Percentiles rank a stretch among this genome's conserved stretches.
phyloP scores from a whole-genome alignment of 768 basidiomycete species.

The Suillus clintonianus region DNA sequence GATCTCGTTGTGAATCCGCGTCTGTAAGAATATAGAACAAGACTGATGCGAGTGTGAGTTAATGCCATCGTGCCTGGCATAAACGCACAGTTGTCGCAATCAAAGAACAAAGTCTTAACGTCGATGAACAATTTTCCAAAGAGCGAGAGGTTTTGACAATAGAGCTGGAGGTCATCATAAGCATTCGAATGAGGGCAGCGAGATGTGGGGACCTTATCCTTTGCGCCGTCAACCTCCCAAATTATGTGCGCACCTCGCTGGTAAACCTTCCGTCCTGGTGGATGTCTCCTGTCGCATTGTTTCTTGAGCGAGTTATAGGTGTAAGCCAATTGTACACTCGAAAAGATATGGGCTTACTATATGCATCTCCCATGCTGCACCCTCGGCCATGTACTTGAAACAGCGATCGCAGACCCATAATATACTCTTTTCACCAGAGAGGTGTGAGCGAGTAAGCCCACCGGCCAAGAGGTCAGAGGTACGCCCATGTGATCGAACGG shows the following conservation, averaged over 20 bases:
- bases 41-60: conserved; percentile 40
- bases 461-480: conserved; percentile 75
- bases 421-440: conserved; percentile 47
- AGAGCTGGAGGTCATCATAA: conserved; percentile 57
- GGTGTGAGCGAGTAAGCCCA: conserved; percentile 51
- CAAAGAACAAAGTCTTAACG: conserved; percentile 93
- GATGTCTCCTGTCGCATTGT: conserved; percentile 65
- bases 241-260: conserved; percentile 86
- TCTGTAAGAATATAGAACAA: conserved; percentile 93
- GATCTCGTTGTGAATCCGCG: conserved; percentile 73
- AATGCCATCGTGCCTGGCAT: background rate
- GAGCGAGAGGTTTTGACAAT: conserved; percentile 93
- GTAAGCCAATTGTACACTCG: conserved; percentile 15
- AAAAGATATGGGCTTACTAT: conserved; percentile 42
- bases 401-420: conserved; percentile 91
- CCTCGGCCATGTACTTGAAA: conserved; percentile 94
- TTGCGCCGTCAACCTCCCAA: conserved; percentile 93
- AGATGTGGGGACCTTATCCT: conserved; percentile 65
- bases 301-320: conserved; percentile 43
- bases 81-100: conserved; percentile 78
- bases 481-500: conserved; percentile 64
- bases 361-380: conserved; percentile 69
- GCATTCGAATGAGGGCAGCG: background rate
- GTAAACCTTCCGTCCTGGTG: conserved; percentile 90
- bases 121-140: conserved; percentile 99